Percentiles rank a stretch among this genome's conserved stretches.
These are phyloP conservation scores for Vitis vinifera DNA, from an alignment of 164 flowering plant species.

Conservation along the genomic window DNA sequence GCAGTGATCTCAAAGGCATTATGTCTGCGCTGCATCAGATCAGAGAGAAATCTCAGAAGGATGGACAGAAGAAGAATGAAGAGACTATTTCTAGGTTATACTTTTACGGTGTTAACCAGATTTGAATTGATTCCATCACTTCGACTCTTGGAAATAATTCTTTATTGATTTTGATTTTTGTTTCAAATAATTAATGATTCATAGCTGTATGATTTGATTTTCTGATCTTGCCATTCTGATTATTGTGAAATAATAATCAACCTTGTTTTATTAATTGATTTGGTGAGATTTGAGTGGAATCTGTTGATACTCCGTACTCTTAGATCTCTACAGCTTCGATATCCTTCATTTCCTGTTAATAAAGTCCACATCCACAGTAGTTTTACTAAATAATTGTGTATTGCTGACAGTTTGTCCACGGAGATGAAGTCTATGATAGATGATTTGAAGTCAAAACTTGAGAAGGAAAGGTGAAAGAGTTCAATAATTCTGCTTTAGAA, in stretches of 20 bases:
- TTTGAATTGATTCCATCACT: background rate
- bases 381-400: slow-evolving; percentile 2
- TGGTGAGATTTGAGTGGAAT: too few relatives aligned
- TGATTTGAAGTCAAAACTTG: slow-evolving; percentile 70
- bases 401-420: slow-evolving; percentile 58
- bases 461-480: slow-evolving; percentile 73
- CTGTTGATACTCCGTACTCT: too few relatives aligned
- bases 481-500: background rate
- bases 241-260: too few relatives aligned
- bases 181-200: too few relatives aligned
- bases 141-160: too few relatives aligned
- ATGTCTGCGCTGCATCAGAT: slow-evolving; percentile 81
- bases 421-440: slow-evolving; percentile 71
- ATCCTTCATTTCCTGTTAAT: background rate
- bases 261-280: too few relatives aligned
- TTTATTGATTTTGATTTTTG: too few relatives aligned
- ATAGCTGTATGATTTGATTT: too few relatives aligned
- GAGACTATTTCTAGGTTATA: slow-evolving; percentile 76
- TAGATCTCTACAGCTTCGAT: too few relatives aligned
- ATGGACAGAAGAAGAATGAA: slow-evolving; percentile 86
- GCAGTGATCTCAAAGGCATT: slow-evolving; percentile 84
- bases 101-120: background rate
- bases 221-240: too few relatives aligned
- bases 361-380: background rate
- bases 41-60: slow-evolving; percentile 75